These are phyloP conservation scores for Naganishia cerealis DNA, from an alignment of 1,284 basidiomycete genomes.

Conservation along the genomic window DNA sequence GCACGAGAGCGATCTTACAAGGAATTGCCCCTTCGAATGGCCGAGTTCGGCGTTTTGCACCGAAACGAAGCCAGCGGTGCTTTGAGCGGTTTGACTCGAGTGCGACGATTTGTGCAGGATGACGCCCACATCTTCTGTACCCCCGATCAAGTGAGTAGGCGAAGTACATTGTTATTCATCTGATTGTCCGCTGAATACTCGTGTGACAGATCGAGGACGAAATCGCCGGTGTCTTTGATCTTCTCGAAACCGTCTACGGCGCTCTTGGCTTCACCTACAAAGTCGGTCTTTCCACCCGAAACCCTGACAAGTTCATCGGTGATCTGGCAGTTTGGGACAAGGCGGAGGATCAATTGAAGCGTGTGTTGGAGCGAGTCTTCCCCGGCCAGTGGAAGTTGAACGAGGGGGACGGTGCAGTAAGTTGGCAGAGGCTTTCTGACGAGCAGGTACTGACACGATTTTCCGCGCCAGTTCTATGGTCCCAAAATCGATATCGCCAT, in stretches of 20 bases:
- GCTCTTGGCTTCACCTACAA: constrained; percentile 97
- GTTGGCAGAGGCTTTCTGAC: constrained; percentile 1
- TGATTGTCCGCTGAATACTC: background rate
- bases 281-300: constrained; percentile 88
- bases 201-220: constrained; percentile 75
- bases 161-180: background rate
- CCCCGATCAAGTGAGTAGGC: constrained; percentile 69
- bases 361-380: constrained; percentile 81
- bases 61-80: constrained; percentile 96
- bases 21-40: constrained; percentile 94
- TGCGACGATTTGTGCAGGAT: constrained; percentile 93
- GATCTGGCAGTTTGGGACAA: constrained; percentile 83
- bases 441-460: background rate
- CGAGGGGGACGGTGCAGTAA: constrained; percentile 83
- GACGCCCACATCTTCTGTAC: constrained; percentile 92
- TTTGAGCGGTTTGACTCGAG: constrained; percentile 87
- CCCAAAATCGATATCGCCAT: constrained; percentile 98
- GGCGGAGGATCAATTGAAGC: constrained; percentile 80
- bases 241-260: constrained; percentile 90
- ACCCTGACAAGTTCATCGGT: constrained; percentile 90
- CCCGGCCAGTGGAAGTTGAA: constrained; percentile 91
- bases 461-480: constrained; percentile 67
- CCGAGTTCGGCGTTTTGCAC: constrained; percentile 97
- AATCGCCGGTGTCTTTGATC: constrained; percentile 84
- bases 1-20: constrained; percentile 90